Base-by-base conservation (phyloP, 2,329 filamentous ascomycete genomes). In the Periconia sp. region DNA sequence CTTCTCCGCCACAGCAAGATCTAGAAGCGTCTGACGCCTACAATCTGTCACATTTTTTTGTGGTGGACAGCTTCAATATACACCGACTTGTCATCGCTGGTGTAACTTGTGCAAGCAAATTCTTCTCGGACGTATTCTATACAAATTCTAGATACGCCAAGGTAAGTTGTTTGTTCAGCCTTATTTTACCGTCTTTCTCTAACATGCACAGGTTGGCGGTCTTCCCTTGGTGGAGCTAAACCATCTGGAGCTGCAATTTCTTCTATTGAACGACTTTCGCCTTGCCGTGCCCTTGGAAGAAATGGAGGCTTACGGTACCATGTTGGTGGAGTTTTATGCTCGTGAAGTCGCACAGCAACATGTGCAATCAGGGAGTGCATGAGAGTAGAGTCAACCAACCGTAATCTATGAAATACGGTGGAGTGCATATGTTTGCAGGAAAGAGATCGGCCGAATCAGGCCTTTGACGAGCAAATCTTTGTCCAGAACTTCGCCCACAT, bases 121-220 rank as follows among this genome's bases (percentile, higher is more conserved):
- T 97, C 81, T 99, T 99, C 76, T 97, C 93, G 6, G 86, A 99
- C 76, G 93, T 97, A 41, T 99, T 99, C 68, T 99, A 97, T 73
- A 99, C 94, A 10, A 99, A 99, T 75, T 97, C 94, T 51, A 85
- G 94, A 86, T 99, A 99, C 74, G 94, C 94, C 55, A 99, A 97
- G 89, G 94, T 96, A 81, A 59, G 81, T 77, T 15, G 33, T 44
- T 5, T 35, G 8, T 9, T 14, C 15, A 13, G 15, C 20, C n/a
- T 1, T 10, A 11, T n/a, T 13, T 0, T 19, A 10, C 40, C 10
- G 15, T 18, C 31, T 14, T 13, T 23, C 19, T 41, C 57, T 67
- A 58, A 67, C 54, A 31, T 30, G 20, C 15, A 30, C 58, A 99
- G 93, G 94, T 99, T 68, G 94, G 94, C 57, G 94, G 94, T 46